Evolutionary conservation across 495 filamentous ascomycete species (phyloP).

Genomic region (Hamigera avellanea): DNA sequence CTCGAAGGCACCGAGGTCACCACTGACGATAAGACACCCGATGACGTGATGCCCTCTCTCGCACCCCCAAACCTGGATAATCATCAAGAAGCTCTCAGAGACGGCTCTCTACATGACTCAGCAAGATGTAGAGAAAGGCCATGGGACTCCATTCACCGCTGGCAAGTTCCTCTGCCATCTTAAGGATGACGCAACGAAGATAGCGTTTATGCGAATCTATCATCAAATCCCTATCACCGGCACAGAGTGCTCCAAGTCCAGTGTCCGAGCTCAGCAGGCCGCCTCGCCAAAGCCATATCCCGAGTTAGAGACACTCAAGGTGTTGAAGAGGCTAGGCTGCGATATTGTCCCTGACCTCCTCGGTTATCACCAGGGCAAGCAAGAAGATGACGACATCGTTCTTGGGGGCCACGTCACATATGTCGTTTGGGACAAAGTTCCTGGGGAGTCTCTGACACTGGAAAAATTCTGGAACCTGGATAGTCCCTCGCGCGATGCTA

Average conservation of each 20-base stretch:
- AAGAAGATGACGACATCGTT: conserved; percentile 3
- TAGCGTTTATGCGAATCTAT: conserved; percentile 7
- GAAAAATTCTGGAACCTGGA: conserved; percentile 7
- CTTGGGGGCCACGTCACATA: conserved; percentile 4
- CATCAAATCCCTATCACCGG: conserved; percentile 7
- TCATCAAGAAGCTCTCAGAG: background rate
- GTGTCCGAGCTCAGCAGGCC: conserved; percentile 3
- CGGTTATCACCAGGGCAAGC: conserved; percentile 1
- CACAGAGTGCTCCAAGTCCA: background rate
- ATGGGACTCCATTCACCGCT: background rate
- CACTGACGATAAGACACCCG: background rate
- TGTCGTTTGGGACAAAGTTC: conserved; percentile 7
- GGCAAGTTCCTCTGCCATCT: background rate
- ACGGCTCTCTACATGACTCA: background rate
- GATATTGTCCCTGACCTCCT: conserved; percentile 2
- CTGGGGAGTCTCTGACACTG: conserved; percentile 1
- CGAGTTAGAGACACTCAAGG: background rate
- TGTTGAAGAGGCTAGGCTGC: background rate
- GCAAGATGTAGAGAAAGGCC: background rate
- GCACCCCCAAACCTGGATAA: background rate
- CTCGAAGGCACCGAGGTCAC: background rate
- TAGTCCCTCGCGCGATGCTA: background rate
- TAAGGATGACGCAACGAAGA: background rate
- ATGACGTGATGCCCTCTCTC: too few species aligned
- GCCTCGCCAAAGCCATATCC: background rate